Base-by-base conservation (phyloP, 2,329 filamentous ascomycete genomes). In the Seiridium cupressi region DNA sequence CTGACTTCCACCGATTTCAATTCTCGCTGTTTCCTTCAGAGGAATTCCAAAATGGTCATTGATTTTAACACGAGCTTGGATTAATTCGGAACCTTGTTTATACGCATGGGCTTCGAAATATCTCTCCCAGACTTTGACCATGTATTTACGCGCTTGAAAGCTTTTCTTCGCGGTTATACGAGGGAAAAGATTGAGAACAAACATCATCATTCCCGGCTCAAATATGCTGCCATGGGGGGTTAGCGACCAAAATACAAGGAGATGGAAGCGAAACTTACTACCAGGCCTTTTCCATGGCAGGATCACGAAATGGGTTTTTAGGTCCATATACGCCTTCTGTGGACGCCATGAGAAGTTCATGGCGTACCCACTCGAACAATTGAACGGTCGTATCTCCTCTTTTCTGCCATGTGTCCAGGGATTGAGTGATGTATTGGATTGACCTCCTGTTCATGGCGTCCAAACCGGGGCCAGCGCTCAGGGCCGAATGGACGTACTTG, bases 311-410 rank as follows among this genome's bases (percentile, higher is more conserved):
- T 0, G 66, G 67, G 42, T 69, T 68, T 5, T 58, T 57, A 1
- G 62, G 63, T 3, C 66, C 67, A 51, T 69, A 69, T 4, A 67
- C 61, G 5, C 48, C 59, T 3, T 68, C 61, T 1, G 65, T 65
- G 0, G 63, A 58, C 0, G 65, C 67, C 44, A 65, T 6, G 3
- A 65, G 44, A 32, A 67, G 32, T 54, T 68, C 62, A 6, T 65
- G 56, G 13, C 56, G 58, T 1, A 62, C 51, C 67, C 66, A 68
- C 18, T 62, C 34, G 31, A 64, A 68, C 47, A 68, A 8, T 3
- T 64, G 55, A 6, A 65, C 13, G 3, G 57, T 61, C 51, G 40
- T 31, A 1, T 57, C 9, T 34, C 62, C 60, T 6, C 42, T 34
- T 5, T 40, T n/a, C 3, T 54, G 44, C 34, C 35, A 56, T 31